Evolutionary conservation across 164 flowering plant species (phyloP).

Genomic region (Sextonia rubra): DNA sequence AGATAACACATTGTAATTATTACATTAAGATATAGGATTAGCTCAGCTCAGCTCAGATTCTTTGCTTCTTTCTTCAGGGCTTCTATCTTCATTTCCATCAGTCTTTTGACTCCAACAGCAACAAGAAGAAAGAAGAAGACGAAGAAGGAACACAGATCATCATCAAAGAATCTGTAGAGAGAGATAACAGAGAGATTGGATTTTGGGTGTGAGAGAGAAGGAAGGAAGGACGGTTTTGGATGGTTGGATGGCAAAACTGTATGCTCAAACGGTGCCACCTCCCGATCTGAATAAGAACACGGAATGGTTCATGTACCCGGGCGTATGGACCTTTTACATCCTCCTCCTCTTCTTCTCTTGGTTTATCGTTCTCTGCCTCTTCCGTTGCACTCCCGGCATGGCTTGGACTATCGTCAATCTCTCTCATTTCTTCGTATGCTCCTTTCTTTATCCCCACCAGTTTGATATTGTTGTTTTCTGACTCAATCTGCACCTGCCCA

Average conservation of each 20-base stretch:
- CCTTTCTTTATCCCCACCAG: not conserved
- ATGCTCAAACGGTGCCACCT: constrained; percentile 45
- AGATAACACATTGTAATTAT: no score
- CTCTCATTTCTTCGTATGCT: constrained; percentile 46
- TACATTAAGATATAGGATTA: no score
- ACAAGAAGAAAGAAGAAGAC: not conserved
- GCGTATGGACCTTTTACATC: constrained; percentile 69
- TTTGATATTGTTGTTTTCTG: no score
- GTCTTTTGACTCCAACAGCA: not conserved
- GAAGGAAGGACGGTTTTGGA: constrained; percentile 1
- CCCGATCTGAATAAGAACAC: constrained; percentile 68
- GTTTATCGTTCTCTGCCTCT: constrained; percentile 52
- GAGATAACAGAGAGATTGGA: no score
- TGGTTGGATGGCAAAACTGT: constrained; percentile 38
- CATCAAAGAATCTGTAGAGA: no score
- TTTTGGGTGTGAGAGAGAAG: no score
- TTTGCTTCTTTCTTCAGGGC: no score
- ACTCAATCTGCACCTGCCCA: no score
- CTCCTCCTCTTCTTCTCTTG: constrained; percentile 62
- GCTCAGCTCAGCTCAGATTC: no score
- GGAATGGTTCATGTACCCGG: constrained; percentile 78
- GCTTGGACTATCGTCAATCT: constrained; percentile 75
- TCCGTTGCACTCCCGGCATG: constrained; percentile 64
- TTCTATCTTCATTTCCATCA: no score
- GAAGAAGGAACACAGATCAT: not conserved